Evolutionary conservation across 2,329 filamentous ascomycete species (phyloP).

Genomic region (Scopulariopsis brevicaulis): DNA sequence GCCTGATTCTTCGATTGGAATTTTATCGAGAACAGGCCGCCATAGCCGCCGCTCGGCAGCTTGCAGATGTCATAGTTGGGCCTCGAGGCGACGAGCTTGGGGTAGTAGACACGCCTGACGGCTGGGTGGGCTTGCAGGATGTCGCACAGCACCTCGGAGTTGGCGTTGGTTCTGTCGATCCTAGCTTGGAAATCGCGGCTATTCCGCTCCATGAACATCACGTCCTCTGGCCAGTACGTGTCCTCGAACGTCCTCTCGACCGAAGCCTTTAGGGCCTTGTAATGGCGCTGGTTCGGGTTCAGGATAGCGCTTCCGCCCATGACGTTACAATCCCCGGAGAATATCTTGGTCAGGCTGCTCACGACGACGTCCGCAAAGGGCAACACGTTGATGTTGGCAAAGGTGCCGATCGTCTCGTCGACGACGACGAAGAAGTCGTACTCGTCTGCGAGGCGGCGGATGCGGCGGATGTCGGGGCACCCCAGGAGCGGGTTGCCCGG

Average conservation of each 20-base stretch:
- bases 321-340: slow-evolving; percentile 94
- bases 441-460: slow-evolving; percentile 65
- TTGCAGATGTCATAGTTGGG: slow-evolving; percentile 69
- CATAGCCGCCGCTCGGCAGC: slow-evolving; percentile 69
- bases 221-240: slow-evolving; percentile 89
- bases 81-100: slow-evolving; percentile 61
- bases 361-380: slow-evolving; percentile 85
- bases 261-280: slow-evolving; percentile 54
- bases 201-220: slow-evolving; percentile 90
- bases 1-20: slow-evolving; percentile 63
- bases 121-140: slow-evolving; percentile 47
- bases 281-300: slow-evolving; percentile 59
- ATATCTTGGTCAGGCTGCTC: slow-evolving; percentile 92
- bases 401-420: slow-evolving; percentile 94
- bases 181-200: slow-evolving; percentile 81
- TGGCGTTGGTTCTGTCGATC: slow-evolving; percentile 74
- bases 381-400: slow-evolving; percentile 89
- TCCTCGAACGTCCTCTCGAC: slow-evolving; percentile 65
- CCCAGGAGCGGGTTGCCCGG: slow-evolving; percentile 83
- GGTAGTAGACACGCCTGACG: slow-evolving; percentile 79
- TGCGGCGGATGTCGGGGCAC: slow-evolving; percentile 74
- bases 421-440: slow-evolving; percentile 86
- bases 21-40: slow-evolving; percentile 75
- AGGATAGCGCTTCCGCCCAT: slow-evolving; percentile 76
- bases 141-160: slow-evolving; percentile 73